Percentiles rank a stretch among this genome's conserved stretches.
These are phyloP conservation scores for Pigoraptor vietnamica DNA, from an alignment of 78 protist genomes.

Conservation along the genomic window DNA sequence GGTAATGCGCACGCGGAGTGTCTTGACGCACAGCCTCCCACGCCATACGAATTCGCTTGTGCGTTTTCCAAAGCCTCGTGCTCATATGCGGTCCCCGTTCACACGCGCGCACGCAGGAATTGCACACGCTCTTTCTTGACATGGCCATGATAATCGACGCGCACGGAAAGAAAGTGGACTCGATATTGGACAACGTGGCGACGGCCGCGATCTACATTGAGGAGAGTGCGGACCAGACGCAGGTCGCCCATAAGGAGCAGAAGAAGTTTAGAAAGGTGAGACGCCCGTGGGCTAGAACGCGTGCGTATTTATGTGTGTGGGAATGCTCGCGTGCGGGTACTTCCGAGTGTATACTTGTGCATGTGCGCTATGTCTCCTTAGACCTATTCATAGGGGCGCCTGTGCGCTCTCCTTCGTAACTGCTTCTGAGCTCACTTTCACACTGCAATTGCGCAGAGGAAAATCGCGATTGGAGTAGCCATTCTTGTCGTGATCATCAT, in stretches of 20 bases:
- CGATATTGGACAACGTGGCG: neutral
- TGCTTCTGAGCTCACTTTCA: neutral
- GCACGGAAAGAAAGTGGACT: neutral
- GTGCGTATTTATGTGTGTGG: neutral
- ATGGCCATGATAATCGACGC: neutral
- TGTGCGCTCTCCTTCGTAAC: too few species aligned
- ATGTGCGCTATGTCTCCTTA: too few species aligned
- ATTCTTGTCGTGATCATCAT: neutral
- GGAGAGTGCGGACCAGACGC: neutral
- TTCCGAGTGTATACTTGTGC: neutral
- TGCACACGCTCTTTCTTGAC: neutral
- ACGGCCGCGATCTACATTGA: neutral
- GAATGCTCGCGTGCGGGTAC: neutral
- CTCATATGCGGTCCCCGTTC: too few species aligned
- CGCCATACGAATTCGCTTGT: neutral
- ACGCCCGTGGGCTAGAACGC: too few species aligned
- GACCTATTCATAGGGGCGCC: neutral
- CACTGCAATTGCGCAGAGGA: neutral
- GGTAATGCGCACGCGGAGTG: neutral
- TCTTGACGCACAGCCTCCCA: neutral
- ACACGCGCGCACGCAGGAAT: too few species aligned
- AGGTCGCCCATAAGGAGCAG: neutral
- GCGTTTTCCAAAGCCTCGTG: too few species aligned
- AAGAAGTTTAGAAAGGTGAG: neutral
- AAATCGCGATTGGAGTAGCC: neutral